Evolutionary conservation across 768 basidiomycete species (phyloP), one percentile per base, ranked within the genome.

Genomic region (Termitomyces sp.): DNA sequence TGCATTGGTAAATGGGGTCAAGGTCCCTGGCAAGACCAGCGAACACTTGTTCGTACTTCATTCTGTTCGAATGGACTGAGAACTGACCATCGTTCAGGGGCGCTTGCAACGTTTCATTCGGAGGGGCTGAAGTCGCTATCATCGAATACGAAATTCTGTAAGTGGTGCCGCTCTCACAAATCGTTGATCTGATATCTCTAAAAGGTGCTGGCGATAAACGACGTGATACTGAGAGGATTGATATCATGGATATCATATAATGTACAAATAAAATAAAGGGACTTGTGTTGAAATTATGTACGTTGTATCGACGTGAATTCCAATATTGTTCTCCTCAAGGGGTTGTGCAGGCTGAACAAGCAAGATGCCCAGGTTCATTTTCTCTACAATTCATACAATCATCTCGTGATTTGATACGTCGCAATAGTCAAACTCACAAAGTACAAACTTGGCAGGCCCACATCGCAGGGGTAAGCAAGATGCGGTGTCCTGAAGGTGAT

Each of bases 21-120:
- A 63, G 37, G 83, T 91, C n/a, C 89, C 88, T 5, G 89, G 89
- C 2, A 91, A 91, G 72, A 80, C 84, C 0, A 85, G 81, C 1
- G 74, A 79, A 57, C 89, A 91, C 70, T 70, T 91, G 88, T 88
- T 57, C 23, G 81, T 71, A 35, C 25, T 42, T 37, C 51, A 5
- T 43, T 35, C 21, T 10, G 2, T 42, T 27, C 19, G 2, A 9
- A 3, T 39, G 5, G 3, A 19, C n/a, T 28, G 5, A 39, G 8
- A 44, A 3, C 53, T 60, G 14, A 53, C 64, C 45, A 54, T 55
- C 21, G 58, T 52, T 34, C 34, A 81, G 79, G 46, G 66, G 66
- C 32, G 79, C 75, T 9, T 73, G 71, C 50, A 74, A 78, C 64
- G 67, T 80, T 41, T 66, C 78, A 1, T 80, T 79, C 57, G 77